Conservation (phyloP, 2,329 filamentous ascomycete species). For the Penicillium oxalicum region DNA sequence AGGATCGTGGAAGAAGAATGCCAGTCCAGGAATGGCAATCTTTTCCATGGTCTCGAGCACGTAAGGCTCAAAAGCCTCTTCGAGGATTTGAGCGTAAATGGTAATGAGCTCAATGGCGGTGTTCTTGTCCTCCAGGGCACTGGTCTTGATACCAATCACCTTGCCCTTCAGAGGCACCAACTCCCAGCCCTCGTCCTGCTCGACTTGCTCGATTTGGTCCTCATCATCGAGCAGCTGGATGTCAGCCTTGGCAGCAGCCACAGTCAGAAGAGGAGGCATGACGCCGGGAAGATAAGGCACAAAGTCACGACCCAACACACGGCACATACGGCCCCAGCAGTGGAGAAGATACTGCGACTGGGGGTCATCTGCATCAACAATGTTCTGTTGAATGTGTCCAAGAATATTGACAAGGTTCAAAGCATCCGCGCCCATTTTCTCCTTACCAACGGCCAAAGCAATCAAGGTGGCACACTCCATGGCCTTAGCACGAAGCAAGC, state of each 20-base stretch:
- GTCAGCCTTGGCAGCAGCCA: constrained; percentile 92
- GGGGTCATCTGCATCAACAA: constrained; percentile 87
- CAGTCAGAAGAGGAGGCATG: constrained; percentile 85
- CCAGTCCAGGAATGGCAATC: constrained; percentile 85
- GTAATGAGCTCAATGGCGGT: constrained; percentile 99
- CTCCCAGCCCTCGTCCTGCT: constrained; percentile 96
- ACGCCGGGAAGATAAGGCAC: constrained; percentile 86
- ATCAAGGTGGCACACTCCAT: constrained; percentile 99
- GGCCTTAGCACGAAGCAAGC: constrained; percentile 86
- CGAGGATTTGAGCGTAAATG: constrained; percentile 94
- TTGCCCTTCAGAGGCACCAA: constrained; percentile 94
- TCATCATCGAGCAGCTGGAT: constrained; percentile 95
- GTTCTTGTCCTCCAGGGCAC: constrained; percentile 94
- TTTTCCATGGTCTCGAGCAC: constrained; percentile 93
- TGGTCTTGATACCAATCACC: constrained; percentile 96
- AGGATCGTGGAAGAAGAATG: constrained; percentile 99
- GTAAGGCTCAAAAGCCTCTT: constrained; percentile 84
- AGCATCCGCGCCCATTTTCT: constrained; percentile 82
- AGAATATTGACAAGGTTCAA: constrained; percentile 81
- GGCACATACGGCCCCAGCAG: constrained; percentile 98
- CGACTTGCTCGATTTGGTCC: constrained; percentile 84
- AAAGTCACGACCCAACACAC: constrained; percentile 84
- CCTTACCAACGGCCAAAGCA: constrained; percentile 84
- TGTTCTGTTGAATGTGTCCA: constrained; percentile 76
- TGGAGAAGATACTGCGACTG: constrained; percentile 96